These are phyloP conservation scores for Pseudogymnoascus sp. DNA, from an alignment of 2,329 filamentous ascomycete genomes.

Conservation along the genomic window DNA sequence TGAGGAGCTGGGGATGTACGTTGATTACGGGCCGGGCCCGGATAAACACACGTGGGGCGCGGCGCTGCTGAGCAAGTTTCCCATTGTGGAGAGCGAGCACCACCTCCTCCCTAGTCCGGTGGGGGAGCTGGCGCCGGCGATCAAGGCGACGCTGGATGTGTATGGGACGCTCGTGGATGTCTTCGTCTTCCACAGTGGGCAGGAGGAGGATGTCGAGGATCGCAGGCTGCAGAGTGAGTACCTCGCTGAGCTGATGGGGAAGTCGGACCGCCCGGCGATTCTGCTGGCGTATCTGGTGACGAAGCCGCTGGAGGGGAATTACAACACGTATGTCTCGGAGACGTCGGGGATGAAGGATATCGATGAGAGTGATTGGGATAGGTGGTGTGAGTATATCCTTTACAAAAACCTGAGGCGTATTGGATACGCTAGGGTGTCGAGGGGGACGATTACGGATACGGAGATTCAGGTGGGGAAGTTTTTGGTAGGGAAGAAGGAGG, in stretches of 20 bases:
- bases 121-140: slow-evolving; percentile 89
- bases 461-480: slow-evolving; percentile 97
- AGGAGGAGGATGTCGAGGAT: slow-evolving; percentile 93
- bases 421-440: slow-evolving; percentile 81
- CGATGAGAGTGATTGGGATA: slow-evolving; percentile 84
- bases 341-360: slow-evolving; percentile 91
- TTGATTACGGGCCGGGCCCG: slow-evolving; percentile 91
- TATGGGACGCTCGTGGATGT: slow-evolving; percentile 87
- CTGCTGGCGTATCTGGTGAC: slow-evolving; percentile 89
- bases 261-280: slow-evolving; percentile 68
- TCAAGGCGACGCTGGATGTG: slow-evolving; percentile 90
- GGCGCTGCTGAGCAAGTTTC: slow-evolving; percentile 91
- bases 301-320: slow-evolving; percentile 84
- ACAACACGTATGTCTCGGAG: slow-evolving; percentile 88
- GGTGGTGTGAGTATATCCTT: slow-evolving; percentile 98
- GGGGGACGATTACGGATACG: slow-evolving; percentile 91
- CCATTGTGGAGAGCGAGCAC: slow-evolving; percentile 93
- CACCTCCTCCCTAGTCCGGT: slow-evolving; percentile 89
- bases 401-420: slow-evolving; percentile 82
- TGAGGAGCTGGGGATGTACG: slow-evolving; percentile 97
- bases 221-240: slow-evolving; percentile 80
- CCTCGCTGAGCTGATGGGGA: slow-evolving; percentile 79
- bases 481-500: slow-evolving; percentile 59
- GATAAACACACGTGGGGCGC: slow-evolving; percentile 99
- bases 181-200: slow-evolving; percentile 96